Evolutionary conservation across 2,329 filamentous ascomycete species (phyloP).

Genomic region (Aspergillus clavatus): DNA sequence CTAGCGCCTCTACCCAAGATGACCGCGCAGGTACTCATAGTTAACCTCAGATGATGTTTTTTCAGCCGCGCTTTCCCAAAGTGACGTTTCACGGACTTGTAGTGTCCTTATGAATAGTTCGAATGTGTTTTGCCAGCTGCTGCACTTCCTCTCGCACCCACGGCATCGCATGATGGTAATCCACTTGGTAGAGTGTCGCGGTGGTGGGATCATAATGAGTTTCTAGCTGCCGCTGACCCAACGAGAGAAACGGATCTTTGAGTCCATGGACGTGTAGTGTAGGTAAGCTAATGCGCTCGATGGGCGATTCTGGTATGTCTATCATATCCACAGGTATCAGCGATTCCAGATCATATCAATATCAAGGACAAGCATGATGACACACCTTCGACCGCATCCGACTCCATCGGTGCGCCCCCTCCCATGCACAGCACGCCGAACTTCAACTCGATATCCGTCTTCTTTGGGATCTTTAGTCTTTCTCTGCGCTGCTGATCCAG

Average conservation of each 20-base stretch:
- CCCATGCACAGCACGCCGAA: constrained; percentile 22
- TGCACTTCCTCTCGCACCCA: constrained; percentile 17
- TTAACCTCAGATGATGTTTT: too few species aligned
- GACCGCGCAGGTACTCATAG: too few species aligned
- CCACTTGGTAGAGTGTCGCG: constrained; percentile 13
- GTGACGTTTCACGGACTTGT: too few species aligned
- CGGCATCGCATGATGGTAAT: constrained; percentile 24
- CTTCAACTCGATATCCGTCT: constrained; percentile 1
- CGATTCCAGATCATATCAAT: too few species aligned
- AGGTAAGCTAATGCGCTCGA: constrained; percentile 9
- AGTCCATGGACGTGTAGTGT: constrained; percentile 20
- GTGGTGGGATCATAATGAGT: constrained; percentile 12
- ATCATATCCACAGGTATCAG: background rate
- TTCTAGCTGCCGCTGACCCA: constrained; percentile 13
- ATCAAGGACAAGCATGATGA: background rate
- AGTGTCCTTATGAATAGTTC: constrained; percentile 11
- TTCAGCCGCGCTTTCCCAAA: too few species aligned
- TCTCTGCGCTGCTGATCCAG: constrained; percentile 18
- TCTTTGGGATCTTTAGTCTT: background rate
- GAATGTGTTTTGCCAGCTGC: constrained; percentile 12
- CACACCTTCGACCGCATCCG: constrained; percentile 15
- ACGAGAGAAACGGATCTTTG: constrained; percentile 14
- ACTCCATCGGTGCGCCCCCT: constrained; percentile 16
- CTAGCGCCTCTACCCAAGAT: too few species aligned
- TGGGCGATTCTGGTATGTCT: background rate